A percentile compares a stretch with the other conserved stretches of the same genome.
phyloP scores from a whole-genome alignment of 768 basidiomycete species.

The Phlebiopsis flavidoalba region DNA sequence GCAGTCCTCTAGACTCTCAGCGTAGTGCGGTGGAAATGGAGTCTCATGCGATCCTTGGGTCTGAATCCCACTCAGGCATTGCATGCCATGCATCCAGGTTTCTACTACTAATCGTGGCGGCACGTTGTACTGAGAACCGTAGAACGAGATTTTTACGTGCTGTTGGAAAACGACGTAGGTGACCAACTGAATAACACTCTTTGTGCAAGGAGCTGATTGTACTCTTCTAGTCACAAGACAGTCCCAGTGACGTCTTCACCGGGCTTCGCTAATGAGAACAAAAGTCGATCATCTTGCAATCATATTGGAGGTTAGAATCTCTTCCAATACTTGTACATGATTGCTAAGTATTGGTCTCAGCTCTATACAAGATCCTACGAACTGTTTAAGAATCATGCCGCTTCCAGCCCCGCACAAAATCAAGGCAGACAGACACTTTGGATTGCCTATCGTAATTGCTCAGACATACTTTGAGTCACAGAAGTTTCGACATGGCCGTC shows the following conservation, averaged over 20 bases:
- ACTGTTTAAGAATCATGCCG: constrained; percentile 75
- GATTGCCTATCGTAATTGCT: constrained; percentile 88
- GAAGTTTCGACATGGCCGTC: constrained; percentile 87
- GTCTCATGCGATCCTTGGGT: constrained; percentile 54
- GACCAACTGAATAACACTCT: neutral
- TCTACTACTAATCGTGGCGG: constrained; percentile 90
- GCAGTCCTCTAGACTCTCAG: constrained; percentile 25
- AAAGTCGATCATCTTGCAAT: constrained; percentile 83
- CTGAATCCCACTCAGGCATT: constrained; percentile 78
- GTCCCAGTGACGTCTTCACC: constrained; percentile 38
- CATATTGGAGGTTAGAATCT: constrained; percentile 65
- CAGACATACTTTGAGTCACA: constrained; percentile 76
- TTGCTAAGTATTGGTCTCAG: constrained; percentile 30
- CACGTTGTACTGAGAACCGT: constrained; percentile 76
- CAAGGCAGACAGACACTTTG: constrained; percentile 82
- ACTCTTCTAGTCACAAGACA: neutral
- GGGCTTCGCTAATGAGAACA: constrained; percentile 85
- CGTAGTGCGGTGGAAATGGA: constrained; percentile 43
- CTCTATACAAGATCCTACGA: constrained; percentile 95
- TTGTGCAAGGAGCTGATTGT: neutral
- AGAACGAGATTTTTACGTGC: constrained; percentile 60
- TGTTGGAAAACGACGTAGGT: constrained; percentile 52
- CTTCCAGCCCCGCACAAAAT: constrained; percentile 33
- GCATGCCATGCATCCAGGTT: constrained; percentile 90
- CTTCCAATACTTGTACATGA: neutral